Evolutionary conservation across 306 rosid species (phyloP), one percentile per base, ranked within the genome.

Genomic region (Cyclanthera cordifolia): DNA sequence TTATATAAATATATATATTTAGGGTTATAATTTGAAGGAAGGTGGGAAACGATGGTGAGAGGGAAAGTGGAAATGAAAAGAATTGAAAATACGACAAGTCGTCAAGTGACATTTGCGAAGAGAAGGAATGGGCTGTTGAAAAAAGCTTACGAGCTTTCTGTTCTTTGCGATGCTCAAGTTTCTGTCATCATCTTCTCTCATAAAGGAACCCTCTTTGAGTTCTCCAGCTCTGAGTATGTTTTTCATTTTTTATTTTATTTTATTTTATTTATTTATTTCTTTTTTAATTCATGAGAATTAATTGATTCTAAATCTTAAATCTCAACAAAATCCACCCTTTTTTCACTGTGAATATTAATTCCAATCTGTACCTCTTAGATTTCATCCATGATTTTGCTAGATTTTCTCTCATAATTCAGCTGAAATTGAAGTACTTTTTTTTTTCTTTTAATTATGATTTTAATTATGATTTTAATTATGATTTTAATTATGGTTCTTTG

Each of bases 81-180:
- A 6, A 71, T 71, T 11, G 74, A 71, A 45, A 71, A 71, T 24
- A 4, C 53, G 24, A 57, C 74, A n/a, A 71, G 67, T 24, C 61
- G 74, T 51, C 74, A 71, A 56, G 74, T 71, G 30, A 71, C 74
- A 6, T 71, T 71, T 53, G 55, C 74, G 16, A 71, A 71, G 53
- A 25, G 74, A 1, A 16, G 74, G 56, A 71, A 56, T 54, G 74
- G 74, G n/a, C 16, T 71, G 0, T 6, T 71, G 55, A 71, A 71
- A 24, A 71, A 71, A 13, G 74, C 74, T 0, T 71, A 39, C 4
- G 74, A 71, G 17, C 17, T 71, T 1, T 71, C 74, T 8, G 74
- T 71, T 15, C 67, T 71, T 16, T 71, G 74, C 11, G 74, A 71
- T 13, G 67, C 74, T 41, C 19, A 71, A 55, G 74, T 71, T 23